phyloP scores from a whole-genome alignment of 2,329 filamentous ascomycete genomes.

The Colletotrichum ledebouriae region DNA sequence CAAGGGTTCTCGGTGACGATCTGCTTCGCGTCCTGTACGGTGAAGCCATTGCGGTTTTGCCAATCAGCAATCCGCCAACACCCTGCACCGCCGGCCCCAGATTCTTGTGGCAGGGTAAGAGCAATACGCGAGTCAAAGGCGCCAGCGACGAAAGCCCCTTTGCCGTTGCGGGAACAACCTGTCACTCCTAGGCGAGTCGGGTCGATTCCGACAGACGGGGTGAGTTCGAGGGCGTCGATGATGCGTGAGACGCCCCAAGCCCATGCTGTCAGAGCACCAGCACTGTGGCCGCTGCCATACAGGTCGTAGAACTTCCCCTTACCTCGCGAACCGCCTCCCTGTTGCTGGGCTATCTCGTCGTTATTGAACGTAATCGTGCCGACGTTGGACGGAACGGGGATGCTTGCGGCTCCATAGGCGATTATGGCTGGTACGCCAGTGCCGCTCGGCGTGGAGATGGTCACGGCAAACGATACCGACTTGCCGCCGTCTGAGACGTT shows the following conservation, averaged over 20 bases:
- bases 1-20: slow-evolving; percentile 67
- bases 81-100: slow-evolving; percentile 61
- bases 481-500: slow-evolving; percentile 51
- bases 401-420: no score
- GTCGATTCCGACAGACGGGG: slow-evolving; percentile 49
- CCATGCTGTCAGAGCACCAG: no score
- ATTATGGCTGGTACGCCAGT: slow-evolving; percentile 45
- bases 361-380: no score
- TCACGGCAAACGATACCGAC: slow-evolving; percentile 50
- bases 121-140: slow-evolving; percentile 63
- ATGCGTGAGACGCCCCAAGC: no score
- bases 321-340: no score
- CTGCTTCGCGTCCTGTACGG: slow-evolving; percentile 49
- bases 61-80: slow-evolving; percentile 59
- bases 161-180: slow-evolving; percentile 65
- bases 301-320: no score
- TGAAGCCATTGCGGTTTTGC: slow-evolving; percentile 51
- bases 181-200: slow-evolving; percentile 57
- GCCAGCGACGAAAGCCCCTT: slow-evolving; percentile 63
- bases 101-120: slow-evolving; percentile 64
- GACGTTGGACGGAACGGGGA: no score
- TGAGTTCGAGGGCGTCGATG: no score
- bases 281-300: no score
- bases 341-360: no score
- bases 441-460: slow-evolving; percentile 49